phyloP scores from a whole-genome alignment of 164 flowering plant species.

The Akebia trifoliata region DNA sequence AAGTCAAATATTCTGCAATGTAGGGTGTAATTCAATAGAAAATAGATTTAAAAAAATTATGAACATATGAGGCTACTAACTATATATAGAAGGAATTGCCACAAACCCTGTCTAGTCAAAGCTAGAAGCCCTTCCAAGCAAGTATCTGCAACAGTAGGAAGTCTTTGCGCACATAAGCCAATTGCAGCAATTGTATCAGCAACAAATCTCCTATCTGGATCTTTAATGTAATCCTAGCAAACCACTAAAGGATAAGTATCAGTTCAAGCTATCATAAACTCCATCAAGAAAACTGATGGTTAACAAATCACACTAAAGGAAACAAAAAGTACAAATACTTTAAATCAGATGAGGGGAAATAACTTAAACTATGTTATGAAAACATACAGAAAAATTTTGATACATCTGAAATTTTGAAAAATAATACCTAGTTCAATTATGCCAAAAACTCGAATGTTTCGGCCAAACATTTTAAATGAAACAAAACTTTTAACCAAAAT shows the following conservation, averaged over 20 bases:
- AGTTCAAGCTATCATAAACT: slow-evolving; percentile 14
- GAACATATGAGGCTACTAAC: not conserved
- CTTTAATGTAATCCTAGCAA: slow-evolving; percentile 89
- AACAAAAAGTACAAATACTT: not conserved
- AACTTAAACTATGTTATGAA: too few species aligned
- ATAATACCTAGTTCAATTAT: too few species aligned
- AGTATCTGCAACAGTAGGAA: slow-evolving; percentile 54
- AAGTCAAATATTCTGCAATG: slow-evolving; percentile 45
- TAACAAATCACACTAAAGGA: not conserved
- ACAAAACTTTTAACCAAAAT: not conserved
- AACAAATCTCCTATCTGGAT: slow-evolving; percentile 91
- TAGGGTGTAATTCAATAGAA: not conserved
- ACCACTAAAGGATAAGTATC: slow-evolving; percentile 39
- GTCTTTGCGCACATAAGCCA: slow-evolving; percentile 80
- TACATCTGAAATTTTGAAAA: too few species aligned
- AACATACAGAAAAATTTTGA: too few species aligned
- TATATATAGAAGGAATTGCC: not conserved
- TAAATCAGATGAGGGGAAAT: not conserved
- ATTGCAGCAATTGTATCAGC: slow-evolving; percentile 91
- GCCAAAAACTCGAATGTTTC: too few species aligned
- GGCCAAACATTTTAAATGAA: not conserved
- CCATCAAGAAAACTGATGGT: not conserved
- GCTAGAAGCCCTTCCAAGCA: slow-evolving; percentile 78
- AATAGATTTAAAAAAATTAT: too few species aligned
- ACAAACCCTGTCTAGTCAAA: slow-evolving; percentile 62